Base-by-base conservation (phyloP, 2,329 filamentous ascomycete genomes). In the Coleophoma crateriformis region DNA sequence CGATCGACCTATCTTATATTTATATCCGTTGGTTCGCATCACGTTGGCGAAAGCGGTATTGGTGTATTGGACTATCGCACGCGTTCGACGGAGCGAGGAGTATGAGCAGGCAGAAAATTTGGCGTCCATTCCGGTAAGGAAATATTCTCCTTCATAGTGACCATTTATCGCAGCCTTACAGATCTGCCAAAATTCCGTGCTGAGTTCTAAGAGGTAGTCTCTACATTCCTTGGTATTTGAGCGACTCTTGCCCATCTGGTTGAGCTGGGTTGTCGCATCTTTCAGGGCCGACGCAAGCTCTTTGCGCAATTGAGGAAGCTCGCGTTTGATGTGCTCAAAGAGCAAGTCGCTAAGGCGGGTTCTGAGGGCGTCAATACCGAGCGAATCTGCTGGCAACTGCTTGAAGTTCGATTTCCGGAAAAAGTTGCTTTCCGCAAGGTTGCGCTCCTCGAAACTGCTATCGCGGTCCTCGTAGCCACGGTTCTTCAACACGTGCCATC, bases 401-500 rank as follows among this genome's bases (percentile, higher is more conserved):
- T 60, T 65, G 51, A 64, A 67, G 15, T 58, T 61, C 1, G 59
- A 60, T 0, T 41, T 58, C 0, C 53, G 49, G 40, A 67, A 63
- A 48, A 53, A 67, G 1, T 17, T 33, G 1, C 14, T 45, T 45
- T 62, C 63, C 3, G 51, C 47, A 8, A 37, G 32, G 38, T 60
- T 61, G 22, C 61, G 54, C 52, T 55, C 44, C 41, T 44, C 33
- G 1, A 63, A 7, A 34, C 64, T 49, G 58, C 56, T 35, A 53
- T 70, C 44, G 51, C 65, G 45, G 50, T 70, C 55, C 53, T 77
- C 56, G 54, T 66, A 68, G 48, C 67, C 58, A 33, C 72, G 51
- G 56, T 77, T 77, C 46, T 67, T 69, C 8, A 78, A 54, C 0
- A 70, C 68, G 57, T 77, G 75, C 74, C 75, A 78, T 3, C 75